Evolutionary conservation across 2,329 filamentous ascomycete species (phyloP).

Genomic region (Diaporthe humulicola): DNA sequence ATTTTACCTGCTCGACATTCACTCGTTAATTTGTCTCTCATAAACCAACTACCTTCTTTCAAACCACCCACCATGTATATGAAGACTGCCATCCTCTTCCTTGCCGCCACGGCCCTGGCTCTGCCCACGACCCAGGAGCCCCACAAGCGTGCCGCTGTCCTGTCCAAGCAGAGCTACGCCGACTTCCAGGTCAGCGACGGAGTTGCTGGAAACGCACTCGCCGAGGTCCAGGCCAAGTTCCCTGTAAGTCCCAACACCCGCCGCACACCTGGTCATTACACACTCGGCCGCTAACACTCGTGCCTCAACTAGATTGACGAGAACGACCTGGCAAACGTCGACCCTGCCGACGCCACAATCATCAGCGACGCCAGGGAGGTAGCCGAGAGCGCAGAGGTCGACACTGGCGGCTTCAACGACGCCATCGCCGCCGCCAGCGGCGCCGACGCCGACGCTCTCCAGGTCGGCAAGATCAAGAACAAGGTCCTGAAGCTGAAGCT

Average conservation of each 20-base stretch:
- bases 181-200: conserved; percentile 65
- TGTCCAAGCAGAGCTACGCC: conserved; percentile 48
- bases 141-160: conserved; percentile 48
- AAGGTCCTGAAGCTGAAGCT: conserved; percentile 68
- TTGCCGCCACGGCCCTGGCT: conserved; percentile 52
- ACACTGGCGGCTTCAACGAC: conserved; percentile 65
- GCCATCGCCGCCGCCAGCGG: conserved; percentile 61
- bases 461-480: conserved; percentile 45
- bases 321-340: conserved; percentile 60
- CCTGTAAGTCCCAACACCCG: conserved; percentile 53
- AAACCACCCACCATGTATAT: conserved; percentile 52
- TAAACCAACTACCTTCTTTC: conserved; percentile 18
- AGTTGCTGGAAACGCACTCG: conserved; percentile 64
- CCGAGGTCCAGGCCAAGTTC: conserved; percentile 67
- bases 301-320: conserved; percentile 53
- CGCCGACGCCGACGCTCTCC: conserved; percentile 58
- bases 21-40: conserved; percentile 10
- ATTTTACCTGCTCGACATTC: conserved; percentile 37
- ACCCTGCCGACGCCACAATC: conserved; percentile 62
- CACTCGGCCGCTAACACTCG: not conserved
- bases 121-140: conserved; percentile 44
- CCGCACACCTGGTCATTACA: not conserved
- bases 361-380: conserved; percentile 62
- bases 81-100: conserved; percentile 53
- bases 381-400: conserved; percentile 67